These are phyloP conservation scores for Begonia peltatifolia DNA, from an alignment of 306 rosid species.

Conservation along the genomic window DNA sequence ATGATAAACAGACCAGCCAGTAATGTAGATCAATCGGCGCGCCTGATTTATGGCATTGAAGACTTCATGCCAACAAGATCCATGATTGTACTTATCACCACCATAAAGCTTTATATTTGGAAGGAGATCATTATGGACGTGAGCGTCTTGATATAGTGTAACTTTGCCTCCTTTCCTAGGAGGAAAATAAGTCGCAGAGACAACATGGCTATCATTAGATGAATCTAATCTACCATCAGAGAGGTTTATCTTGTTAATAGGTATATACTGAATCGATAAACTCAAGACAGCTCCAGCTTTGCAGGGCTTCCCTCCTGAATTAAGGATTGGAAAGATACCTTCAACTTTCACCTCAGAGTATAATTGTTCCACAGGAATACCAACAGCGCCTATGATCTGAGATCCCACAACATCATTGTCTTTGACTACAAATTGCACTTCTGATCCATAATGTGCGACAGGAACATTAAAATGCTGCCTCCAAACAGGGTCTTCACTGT, in stretches of 20 bases:
- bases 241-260: constrained; percentile 27
- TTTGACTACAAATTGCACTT: constrained; percentile 64
- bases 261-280: constrained; percentile 53
- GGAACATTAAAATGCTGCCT: constrained; percentile 64
- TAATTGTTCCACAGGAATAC: constrained; percentile 46
- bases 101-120: constrained; percentile 36
- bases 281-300: constrained; percentile 46
- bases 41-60: constrained; percentile 61
- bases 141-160: constrained; percentile 85
- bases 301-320: constrained; percentile 42
- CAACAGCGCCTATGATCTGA: constrained; percentile 58
- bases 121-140: constrained; percentile 41
- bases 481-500: constrained; percentile 70
- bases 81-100: constrained; percentile 29
- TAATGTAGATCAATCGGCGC: constrained; percentile 52
- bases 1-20: constrained; percentile 85
- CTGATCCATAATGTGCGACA: constrained; percentile 67
- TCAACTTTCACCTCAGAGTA: constrained; percentile 30
- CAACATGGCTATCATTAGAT: constrained; percentile 41
- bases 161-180: constrained; percentile 60
- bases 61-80: constrained; percentile 63
- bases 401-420: constrained; percentile 69
- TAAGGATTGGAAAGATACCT: constrained; percentile 48
- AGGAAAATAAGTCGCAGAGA: constrained; percentile 65
- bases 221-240: constrained; percentile 29